Evolutionary conservation across 1,284 basidiomycete genomes (phyloP).

Genomic region (Austroboletus novae-zelandiae): DNA sequence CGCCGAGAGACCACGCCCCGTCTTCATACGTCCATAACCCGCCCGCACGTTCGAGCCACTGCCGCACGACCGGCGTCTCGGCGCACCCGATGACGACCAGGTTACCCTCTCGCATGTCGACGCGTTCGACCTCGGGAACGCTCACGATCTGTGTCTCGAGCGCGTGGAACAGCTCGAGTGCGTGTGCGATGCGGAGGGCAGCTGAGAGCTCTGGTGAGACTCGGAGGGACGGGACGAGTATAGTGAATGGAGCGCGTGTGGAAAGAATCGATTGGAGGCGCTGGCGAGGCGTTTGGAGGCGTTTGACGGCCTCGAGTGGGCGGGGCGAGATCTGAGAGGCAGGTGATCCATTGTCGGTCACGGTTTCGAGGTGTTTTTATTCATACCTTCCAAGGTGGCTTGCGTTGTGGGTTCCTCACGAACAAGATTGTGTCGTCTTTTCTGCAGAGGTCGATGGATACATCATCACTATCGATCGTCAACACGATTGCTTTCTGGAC

Average conservation of each 20-base stretch:
- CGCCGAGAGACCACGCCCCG: conserved; percentile 19
- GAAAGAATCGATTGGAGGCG: conserved; percentile 65
- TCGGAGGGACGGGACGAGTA: conserved; percentile 53
- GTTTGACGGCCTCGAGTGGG: background rate
- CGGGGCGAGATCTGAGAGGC: background rate
- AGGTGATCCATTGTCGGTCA: background rate
- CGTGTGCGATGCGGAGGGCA: conserved; percentile 66
- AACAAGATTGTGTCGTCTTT: conserved; percentile 8
- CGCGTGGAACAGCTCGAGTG: conserved; percentile 66
- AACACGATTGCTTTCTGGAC: background rate
- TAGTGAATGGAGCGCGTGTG: conserved; percentile 46
- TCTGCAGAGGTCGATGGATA: background rate
- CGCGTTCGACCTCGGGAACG: conserved; percentile 35
- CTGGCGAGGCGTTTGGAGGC: conserved; percentile 24
- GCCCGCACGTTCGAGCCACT: conserved; percentile 27
- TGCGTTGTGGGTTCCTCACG: conserved; percentile 3
- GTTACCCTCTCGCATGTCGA: conserved; percentile 42
- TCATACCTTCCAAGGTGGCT: conserved; percentile 25
- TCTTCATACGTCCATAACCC: conserved; percentile 17
- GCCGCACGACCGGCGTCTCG: conserved; percentile 29
- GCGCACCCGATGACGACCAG: conserved; percentile 54
- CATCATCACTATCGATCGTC: conserved; percentile 12
- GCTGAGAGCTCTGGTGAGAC: conserved; percentile 37
- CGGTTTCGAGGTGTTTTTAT: too few species aligned
- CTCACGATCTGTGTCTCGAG: conserved; percentile 62